phyloP scores from a whole-genome alignment of 2,329 filamentous ascomycete genomes.

The Trichophyton rubrum region DNA sequence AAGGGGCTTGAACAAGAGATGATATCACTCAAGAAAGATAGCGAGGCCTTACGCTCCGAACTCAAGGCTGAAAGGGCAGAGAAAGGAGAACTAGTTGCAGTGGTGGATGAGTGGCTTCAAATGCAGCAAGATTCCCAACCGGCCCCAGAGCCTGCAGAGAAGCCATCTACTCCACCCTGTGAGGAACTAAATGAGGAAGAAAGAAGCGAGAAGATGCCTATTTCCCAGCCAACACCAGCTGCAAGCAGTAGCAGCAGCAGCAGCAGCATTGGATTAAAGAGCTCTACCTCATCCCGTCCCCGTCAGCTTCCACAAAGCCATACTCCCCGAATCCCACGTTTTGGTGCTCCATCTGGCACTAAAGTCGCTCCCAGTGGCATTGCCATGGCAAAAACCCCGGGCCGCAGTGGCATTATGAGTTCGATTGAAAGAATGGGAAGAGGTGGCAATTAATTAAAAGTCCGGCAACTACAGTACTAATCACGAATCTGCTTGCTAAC shows the following conservation, averaged over 20 bases:
- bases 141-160: conserved; percentile 4
- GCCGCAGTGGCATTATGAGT: conserved; percentile 64
- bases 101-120: conserved; percentile 35
- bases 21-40: conserved; percentile 55
- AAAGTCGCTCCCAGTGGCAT: conserved; percentile 23
- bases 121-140: conserved; percentile 24
- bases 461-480: background rate
- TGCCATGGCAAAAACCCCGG: conserved; percentile 18
- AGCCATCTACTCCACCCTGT: background rate
- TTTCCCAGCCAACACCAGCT: conserved; percentile 6
- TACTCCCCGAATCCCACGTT: conserved; percentile 23
- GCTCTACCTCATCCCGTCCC: conserved; percentile 22
- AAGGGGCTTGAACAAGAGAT: conserved; percentile 64
- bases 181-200: background rate
- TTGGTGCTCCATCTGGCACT: conserved; percentile 19
- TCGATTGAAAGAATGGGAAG: conserved; percentile 82
- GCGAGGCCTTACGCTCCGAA: conserved; percentile 49
- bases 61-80: conserved; percentile 40
- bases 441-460: conserved; percentile 11
- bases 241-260: background rate
- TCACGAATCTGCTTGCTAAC: background rate
- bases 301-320: conserved; percentile 11
- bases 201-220: conserved; percentile 1
- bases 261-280: conserved; percentile 6
- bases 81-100: conserved; percentile 37